Conservation (phyloP, 805 yeast species). For the Brettanomyces custersianus region DNA sequence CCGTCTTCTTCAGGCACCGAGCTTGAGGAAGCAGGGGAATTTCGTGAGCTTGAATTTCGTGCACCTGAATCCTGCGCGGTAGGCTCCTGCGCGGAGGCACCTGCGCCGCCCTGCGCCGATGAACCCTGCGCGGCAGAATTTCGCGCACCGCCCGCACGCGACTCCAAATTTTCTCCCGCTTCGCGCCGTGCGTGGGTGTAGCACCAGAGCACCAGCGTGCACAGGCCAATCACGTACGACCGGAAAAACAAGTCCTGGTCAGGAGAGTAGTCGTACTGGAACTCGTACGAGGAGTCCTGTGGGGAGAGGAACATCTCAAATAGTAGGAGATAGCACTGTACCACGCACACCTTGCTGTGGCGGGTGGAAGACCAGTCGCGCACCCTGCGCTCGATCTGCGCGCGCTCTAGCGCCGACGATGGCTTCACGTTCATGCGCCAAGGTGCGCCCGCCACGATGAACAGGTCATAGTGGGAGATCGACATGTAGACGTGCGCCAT, state of each 20-base stretch:
- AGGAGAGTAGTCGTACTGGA: constrained; percentile 38
- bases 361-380: constrained; percentile 40
- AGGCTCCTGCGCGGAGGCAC: constrained; percentile 11
- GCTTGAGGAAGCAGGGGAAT: background rate
- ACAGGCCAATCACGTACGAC: constrained; percentile 32
- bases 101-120: too few species aligned
- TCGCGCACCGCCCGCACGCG: too few species aligned
- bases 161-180: constrained; percentile 34
- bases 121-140: background rate
- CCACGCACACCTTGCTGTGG: constrained; percentile 43
- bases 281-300: constrained; percentile 34
- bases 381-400: constrained; percentile 39
- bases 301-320: constrained; percentile 55
- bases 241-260: constrained; percentile 42
- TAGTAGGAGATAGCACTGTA: constrained; percentile 53
- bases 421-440: constrained; percentile 66
- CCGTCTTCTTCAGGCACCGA: constrained; percentile 34
- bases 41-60: too few species aligned
- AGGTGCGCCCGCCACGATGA: constrained; percentile 75
- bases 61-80: background rate
- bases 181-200: constrained; percentile 36
- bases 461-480: constrained; percentile 69
- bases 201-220: constrained; percentile 41
- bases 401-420: constrained; percentile 38
- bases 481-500: constrained; percentile 65